Base-by-base conservation (phyloP, 169 alveolate species). In the Perkinsus olseni region DNA sequence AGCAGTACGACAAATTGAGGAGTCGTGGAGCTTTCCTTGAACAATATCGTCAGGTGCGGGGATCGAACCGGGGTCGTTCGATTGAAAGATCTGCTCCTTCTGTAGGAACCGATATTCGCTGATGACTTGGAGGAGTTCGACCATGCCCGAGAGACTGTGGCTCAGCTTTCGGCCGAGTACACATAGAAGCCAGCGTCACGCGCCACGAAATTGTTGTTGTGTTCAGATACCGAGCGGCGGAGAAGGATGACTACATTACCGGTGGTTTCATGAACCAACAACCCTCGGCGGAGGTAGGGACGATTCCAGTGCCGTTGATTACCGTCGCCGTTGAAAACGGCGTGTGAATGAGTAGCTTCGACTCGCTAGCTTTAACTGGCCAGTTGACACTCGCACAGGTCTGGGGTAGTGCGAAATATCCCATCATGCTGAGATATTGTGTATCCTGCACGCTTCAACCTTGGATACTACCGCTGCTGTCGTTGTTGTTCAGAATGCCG, bases 21-120 rank as follows among this genome's bases (percentile, higher is more conserved):
- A 97, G 97, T 92, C 97, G 99, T 95, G 98, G 99, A 93, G 99
- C 99, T 34, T 99, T 98, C 96, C 95, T 99, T 93, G 99, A 99
- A 93, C 97, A 98, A 93, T 99, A 98, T 95, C 97, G 94, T 21
- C 82, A 62, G 34, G 82, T 62, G 36, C 28, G 82, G 50, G 50
- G 50, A 40, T 40, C 3, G 50, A 40, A 40, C 50, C 50, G 21
- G 50, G 50, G 50, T 40, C 50, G 50, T 6, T 40, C 50, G 50
- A 40, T 40, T 40, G 50, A 40, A 40, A 40, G 50, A 11, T 6
- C 50, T 40, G 50, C 21, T 62, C 34, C 1, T 10, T 45, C 62
- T 45, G 6, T 28, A 62, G 82, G 82, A 62, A 28, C 95, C 92
- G 45, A 82, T 82, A 17, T 82, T 82, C 39, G 92, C 92, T 20